Evolutionary conservation across 1,284 basidiomycete genomes (phyloP), one percentile per base, ranked within the genome.

Genomic region (Leccinum cinnamomeum): DNA sequence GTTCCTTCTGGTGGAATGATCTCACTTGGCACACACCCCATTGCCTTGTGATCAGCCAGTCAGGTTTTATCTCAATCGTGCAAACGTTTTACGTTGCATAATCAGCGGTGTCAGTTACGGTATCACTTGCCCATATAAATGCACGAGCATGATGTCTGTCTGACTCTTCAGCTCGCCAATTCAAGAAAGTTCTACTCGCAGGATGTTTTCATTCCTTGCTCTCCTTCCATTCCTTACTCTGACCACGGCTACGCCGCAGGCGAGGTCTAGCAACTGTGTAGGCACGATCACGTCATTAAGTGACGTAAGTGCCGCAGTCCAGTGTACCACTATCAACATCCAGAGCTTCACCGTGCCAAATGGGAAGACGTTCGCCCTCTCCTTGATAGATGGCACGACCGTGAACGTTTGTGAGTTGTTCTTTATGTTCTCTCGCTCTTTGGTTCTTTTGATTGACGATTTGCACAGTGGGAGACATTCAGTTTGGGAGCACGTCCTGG

Each of bases 261-360:
- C 70, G 53, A 41, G 58, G 16, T 60, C 58, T 10, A 41, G 59
- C 5, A 14, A 46, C 23, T 78, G 78, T 62, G 69, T 70, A 1
- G 75, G 76, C 25, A 71, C 68, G 2, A 78, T 78, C 60, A 67
- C 74, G 25, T 78, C 78, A 3, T 58, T 78, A 30, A 56, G 60
- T 58, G 77, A 78, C 56, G 76, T 78, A 41, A 59, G 20, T 61
- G 48, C 46, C 56, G 76, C 76, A 6, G 68, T 75, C 44, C 50
- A 69, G 62, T 78, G 76, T 56, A 68, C 62, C n/a, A 78, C 71
- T 2, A 70, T 79, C 59, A 76, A 77, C 63, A 77, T 79, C 64
- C 62, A 76, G 28, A 53, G 60, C 11, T 77, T 79, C 64, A 79
- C 76, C 3, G 82, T 83, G 20, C 79, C 82, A n/a, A 76, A 74